These are phyloP conservation scores for Corynespora cassiicola DNA, from an alignment of 2,329 filamentous ascomycete genomes.

Conservation along the genomic window DNA sequence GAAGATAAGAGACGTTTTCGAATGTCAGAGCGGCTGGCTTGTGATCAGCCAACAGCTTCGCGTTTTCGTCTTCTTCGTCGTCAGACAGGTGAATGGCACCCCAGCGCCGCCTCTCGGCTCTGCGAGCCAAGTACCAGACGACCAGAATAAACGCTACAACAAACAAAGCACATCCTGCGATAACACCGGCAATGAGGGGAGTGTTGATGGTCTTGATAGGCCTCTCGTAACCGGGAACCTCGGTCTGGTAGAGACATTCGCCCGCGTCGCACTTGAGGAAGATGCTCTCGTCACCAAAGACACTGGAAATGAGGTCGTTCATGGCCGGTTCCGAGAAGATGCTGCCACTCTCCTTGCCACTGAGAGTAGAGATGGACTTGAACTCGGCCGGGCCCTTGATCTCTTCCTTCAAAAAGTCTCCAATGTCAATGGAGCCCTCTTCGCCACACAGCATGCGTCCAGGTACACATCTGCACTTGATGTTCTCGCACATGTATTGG, in stretches of 20 bases:
- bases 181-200: slow-evolving; percentile 91
- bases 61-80: slow-evolving; percentile 83
- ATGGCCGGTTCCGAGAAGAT: slow-evolving; percentile 90
- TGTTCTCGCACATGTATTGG: slow-evolving; percentile 81
- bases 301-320: slow-evolving; percentile 84
- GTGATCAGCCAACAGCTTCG: slow-evolving; percentile 88
- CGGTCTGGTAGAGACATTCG: slow-evolving; percentile 91
- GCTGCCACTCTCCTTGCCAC: slow-evolving; percentile 72
- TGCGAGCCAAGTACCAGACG: slow-evolving; percentile 87
- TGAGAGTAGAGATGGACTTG: slow-evolving; percentile 66
- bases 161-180: slow-evolving; percentile 84
- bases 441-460: slow-evolving; percentile 95
- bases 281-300: slow-evolving; percentile 94
- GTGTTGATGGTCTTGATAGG: slow-evolving; percentile 97
- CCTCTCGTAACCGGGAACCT: slow-evolving; percentile 87
- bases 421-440: slow-evolving; percentile 87
- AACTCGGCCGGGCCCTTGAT: slow-evolving; percentile 92
- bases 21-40: slow-evolving; percentile 90
- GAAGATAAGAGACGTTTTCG: slow-evolving; percentile 81
- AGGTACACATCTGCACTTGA: slow-evolving; percentile 86
- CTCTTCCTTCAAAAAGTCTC: slow-evolving; percentile 80
- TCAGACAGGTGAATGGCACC: slow-evolving; percentile 80
- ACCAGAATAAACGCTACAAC: slow-evolving; percentile 83
- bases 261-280: slow-evolving; percentile 81
- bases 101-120: slow-evolving; percentile 65